Base-by-base conservation (phyloP, 1,284 basidiomycete genomes). In the Microbotryum silenes-acaulis region DNA sequence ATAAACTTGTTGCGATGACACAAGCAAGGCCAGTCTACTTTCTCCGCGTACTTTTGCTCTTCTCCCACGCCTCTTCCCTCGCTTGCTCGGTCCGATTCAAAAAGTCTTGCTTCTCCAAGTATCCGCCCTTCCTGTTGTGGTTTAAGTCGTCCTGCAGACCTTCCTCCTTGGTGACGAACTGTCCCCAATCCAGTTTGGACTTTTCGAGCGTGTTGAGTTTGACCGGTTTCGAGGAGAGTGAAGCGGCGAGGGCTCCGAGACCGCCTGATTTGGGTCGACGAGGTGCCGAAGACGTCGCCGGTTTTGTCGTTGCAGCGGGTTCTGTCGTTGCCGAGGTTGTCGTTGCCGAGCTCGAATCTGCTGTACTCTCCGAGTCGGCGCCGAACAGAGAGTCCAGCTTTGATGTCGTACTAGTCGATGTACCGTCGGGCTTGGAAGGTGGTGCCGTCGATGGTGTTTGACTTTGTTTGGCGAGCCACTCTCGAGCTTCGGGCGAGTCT, bases 151-250 rank as follows among this genome's bases (percentile, higher is more conserved):
- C 84, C 62, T 81, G 80, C 29, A 71, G 60, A 14, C 85, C 72
- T 2, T 76, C 77, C 0, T 77, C 68, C 10, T 74, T 74, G 25
- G 53, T 37, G n/a, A 77, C 73, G 60, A 80, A 77, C 0, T 78
- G 67, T 55, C 42, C 79, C 88, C 88, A 91, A 72, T 90, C 88
- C 80, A 90, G 83, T 14, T 85, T 82, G 0, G 86, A 88, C 73
- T 89, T 90, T 67, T 88, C 86, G 9, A 90, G 77, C 25, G 87
- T 89, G 14, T 85, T 84, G 6, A 91, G 78, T 74, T 87, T 89
- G 73, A 85, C 87, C 0, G 82, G 78, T 71, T 85, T 86, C 82
- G 50, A 84, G 71, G 33, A 80, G 73, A 6, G 80, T 75, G 16
- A 86, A 75, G 7, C 77, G 71, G 5, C 79, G 2, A 83, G 74